phyloP scores from a whole-genome alignment of 805 yeast species.

The Candida krabiensis region DNA sequence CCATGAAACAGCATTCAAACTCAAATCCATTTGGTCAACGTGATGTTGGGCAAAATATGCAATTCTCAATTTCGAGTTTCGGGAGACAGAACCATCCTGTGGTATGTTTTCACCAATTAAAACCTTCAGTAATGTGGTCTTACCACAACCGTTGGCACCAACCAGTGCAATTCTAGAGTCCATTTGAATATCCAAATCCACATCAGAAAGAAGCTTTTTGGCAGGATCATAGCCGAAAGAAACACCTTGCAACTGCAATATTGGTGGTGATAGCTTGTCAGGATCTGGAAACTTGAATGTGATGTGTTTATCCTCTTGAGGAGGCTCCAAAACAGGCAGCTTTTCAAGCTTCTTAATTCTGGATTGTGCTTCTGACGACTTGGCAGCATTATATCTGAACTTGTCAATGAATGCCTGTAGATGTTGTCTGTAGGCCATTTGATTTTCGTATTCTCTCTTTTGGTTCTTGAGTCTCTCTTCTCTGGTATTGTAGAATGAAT shows the following conservation, averaged over 20 bases:
- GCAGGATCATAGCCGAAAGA: slow-evolving; percentile 77
- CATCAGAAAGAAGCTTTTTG: slow-evolving; percentile 66
- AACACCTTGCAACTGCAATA: slow-evolving; percentile 83
- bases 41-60: slow-evolving; percentile 99
- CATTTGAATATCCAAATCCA: slow-evolving; percentile 88
- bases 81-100: slow-evolving; percentile 70
- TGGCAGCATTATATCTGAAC: slow-evolving; percentile 96
- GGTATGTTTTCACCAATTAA: slow-evolving; percentile 80
- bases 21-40: slow-evolving; percentile 94
- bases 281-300: slow-evolving; percentile 95
- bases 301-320: slow-evolving; percentile 85
- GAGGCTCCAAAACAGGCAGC: slow-evolving; percentile 88
- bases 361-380: slow-evolving; percentile 96
- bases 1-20: slow-evolving; percentile 88
- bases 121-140: slow-evolving; percentile 87
- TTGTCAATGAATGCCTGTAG: slow-evolving; percentile 94
- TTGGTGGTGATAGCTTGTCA: slow-evolving; percentile 89
- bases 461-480: slow-evolving; percentile 95
- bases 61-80: slow-evolving; percentile 83
- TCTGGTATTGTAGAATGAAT: slow-evolving; percentile 86
- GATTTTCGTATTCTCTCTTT: slow-evolving; percentile 93
- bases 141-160: slow-evolving; percentile 99
- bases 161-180: slow-evolving; percentile 94
- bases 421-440: slow-evolving; percentile 93
- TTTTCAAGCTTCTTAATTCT: slow-evolving; percentile 96